Evolutionary conservation across 768 basidiomycete species (phyloP).

Genomic region (Cystobasidium ongulense): DNA sequence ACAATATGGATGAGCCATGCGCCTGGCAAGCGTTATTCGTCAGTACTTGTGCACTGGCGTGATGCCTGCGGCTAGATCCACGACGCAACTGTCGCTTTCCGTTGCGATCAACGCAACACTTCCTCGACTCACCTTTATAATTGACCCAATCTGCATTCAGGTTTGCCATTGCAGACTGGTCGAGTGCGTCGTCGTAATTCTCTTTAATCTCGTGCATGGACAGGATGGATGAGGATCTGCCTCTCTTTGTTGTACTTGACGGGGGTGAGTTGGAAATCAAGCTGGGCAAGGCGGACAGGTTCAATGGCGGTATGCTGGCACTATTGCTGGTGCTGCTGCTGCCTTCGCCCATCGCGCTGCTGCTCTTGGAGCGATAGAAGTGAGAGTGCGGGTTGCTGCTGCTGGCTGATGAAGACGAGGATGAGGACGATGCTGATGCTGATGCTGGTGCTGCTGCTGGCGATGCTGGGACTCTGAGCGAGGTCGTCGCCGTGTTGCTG

Average conservation of each 20-base stretch:
- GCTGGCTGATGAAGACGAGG: background rate
- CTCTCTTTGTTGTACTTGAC: background rate
- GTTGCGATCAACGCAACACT: background rate
- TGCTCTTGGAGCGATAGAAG: background rate
- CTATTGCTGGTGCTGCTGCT: background rate
- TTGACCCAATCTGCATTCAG: conserved; percentile 90
- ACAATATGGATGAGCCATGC: conserved; percentile 97
- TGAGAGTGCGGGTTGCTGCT: background rate
- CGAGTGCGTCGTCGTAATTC: conserved; percentile 40
- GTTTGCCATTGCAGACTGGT: conserved; percentile 36
- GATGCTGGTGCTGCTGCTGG: background rate
- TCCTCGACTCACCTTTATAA: conserved; percentile 59
- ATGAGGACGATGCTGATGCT: background rate
- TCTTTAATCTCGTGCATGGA: conserved; percentile 39
- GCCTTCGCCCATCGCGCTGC: background rate
- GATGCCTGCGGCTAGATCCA: too few species aligned
- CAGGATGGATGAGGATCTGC: conserved; percentile 37
- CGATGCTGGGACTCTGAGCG: too few species aligned
- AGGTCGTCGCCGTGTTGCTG: too few species aligned
- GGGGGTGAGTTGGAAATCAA: background rate
- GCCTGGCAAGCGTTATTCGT: too few species aligned
- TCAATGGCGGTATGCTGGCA: background rate
- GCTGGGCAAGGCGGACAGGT: background rate
- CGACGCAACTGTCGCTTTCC: background rate
- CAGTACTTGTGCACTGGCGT: too few species aligned